Evolutionary conservation across 2,329 filamentous ascomycete species (phyloP).

Genomic region (Fusarium globosum): DNA sequence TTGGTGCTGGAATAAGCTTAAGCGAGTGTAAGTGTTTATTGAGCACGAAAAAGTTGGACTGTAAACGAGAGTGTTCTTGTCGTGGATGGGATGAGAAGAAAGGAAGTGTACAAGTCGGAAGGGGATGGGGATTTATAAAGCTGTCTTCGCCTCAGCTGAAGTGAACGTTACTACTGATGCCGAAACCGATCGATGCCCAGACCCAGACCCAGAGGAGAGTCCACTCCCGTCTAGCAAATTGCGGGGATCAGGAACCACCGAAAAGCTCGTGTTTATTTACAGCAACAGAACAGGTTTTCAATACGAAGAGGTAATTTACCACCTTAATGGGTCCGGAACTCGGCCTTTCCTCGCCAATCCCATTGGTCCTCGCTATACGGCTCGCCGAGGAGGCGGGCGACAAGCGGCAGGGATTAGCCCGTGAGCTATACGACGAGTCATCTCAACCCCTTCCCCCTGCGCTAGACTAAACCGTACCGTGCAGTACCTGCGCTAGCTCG

Average conservation of each 20-base stretch:
- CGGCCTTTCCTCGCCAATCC: not conserved
- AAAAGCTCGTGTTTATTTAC: constrained; percentile 30
- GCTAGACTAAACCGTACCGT: not conserved
- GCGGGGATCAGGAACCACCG: constrained; percentile 6
- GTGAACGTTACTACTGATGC: not conserved
- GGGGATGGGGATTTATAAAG: constrained; percentile 6
- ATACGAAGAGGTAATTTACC: constrained; percentile 28
- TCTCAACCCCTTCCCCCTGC: not conserved
- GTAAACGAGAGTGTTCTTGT: constrained; percentile 19
- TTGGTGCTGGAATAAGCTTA: constrained; percentile 5
- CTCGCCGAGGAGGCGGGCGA: not conserved
- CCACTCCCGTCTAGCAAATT: not conserved
- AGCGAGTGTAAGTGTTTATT: constrained; percentile 1
- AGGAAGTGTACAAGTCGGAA: not conserved
- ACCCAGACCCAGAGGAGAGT: not conserved
- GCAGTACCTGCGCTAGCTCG: constrained; percentile 3
- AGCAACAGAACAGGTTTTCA: constrained; percentile 11
- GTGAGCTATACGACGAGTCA: not conserved
- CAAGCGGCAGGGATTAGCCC: not conserved
- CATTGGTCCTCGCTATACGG: not conserved
- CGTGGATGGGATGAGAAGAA: constrained; percentile 18
- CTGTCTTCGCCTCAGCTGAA: not conserved
- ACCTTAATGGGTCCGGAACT: constrained; percentile 7
- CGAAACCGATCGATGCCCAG: constrained; percentile 12
- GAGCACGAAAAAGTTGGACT: constrained; percentile 1